These are phyloP conservation scores for Rhizophora apiculata DNA, from an alignment of 345 rosid species.

Conservation along the genomic window DNA sequence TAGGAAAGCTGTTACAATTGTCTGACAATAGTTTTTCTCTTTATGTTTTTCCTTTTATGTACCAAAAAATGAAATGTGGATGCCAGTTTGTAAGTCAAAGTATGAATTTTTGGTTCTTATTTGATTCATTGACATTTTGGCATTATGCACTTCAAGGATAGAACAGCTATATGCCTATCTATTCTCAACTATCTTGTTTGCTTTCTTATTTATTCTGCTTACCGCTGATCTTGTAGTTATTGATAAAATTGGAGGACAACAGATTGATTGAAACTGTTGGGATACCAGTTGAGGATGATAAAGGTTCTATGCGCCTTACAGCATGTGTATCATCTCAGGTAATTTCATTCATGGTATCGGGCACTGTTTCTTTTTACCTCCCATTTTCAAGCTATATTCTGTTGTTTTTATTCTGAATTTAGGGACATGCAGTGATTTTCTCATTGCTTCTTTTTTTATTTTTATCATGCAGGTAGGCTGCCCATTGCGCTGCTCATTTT, in stretches of 20 bases:
- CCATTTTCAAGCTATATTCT: not conserved
- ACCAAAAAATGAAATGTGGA: no score
- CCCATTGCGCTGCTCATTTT: conserved; percentile 92
- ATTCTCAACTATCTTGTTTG: not conserved
- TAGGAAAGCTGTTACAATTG: no score
- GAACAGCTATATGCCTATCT: not conserved
- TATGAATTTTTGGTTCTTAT: not conserved
- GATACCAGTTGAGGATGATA: conserved; percentile 77
- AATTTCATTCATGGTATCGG: not conserved
- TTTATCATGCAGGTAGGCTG: conserved; percentile 73
- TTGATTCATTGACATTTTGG: not conserved
- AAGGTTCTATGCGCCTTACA: conserved; percentile 81
- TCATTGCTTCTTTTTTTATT: conserved; percentile 9
- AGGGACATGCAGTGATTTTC: not conserved
- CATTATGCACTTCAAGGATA: not conserved
- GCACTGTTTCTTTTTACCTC: not conserved
- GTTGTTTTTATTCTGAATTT: not conserved
- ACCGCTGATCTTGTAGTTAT: conserved; percentile 41
- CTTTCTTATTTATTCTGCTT: conserved; percentile 2
- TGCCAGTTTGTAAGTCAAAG: not conserved
- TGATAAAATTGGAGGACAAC: conserved; percentile 79
- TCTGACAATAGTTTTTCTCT: no score
- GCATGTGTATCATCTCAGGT: conserved; percentile 98
- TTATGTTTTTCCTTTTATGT: no score
- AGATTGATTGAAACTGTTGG: conserved; percentile 96